phyloP scores from a whole-genome alignment of 2,329 filamentous ascomycete species.

The Neopestalotiopsis sp. region DNA sequence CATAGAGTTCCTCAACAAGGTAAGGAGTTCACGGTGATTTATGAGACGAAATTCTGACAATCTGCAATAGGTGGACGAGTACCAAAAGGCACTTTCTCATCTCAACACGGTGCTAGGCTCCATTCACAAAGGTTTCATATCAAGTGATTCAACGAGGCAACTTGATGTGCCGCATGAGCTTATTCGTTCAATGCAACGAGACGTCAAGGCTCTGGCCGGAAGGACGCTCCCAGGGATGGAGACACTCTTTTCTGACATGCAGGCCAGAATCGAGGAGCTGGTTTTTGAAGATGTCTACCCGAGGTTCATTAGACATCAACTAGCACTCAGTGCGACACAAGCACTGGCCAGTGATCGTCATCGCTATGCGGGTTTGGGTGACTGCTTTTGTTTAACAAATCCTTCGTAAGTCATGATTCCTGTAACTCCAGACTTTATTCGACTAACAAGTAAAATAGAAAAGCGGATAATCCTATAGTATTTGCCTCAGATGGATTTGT shows the following conservation, averaged over 20 bases:
- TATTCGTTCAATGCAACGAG: constrained; percentile 33
- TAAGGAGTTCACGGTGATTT: constrained; percentile 24
- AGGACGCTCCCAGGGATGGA: constrained; percentile 42
- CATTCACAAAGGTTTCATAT: constrained; percentile 37
- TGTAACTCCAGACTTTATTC: not conserved
- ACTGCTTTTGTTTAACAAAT: constrained; percentile 51
- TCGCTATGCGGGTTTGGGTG: constrained; percentile 46
- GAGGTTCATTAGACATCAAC: constrained; percentile 54
- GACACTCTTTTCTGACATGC: constrained; percentile 44
- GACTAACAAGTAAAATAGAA: constrained; percentile 20
- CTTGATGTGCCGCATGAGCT: constrained; percentile 35
- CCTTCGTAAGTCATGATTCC: constrained; percentile 26
- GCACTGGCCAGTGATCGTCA: constrained; percentile 33
- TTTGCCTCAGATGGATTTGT: constrained; percentile 57
- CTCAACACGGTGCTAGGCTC: constrained; percentile 43
- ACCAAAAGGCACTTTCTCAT: constrained; percentile 45
- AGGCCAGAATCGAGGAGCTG: constrained; percentile 45
- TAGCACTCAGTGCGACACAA: constrained; percentile 45
- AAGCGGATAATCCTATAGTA: constrained; percentile 51
- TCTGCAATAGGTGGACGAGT: constrained; percentile 43
- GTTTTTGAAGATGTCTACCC: constrained; percentile 52
- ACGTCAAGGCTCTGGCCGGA: constrained; percentile 33
- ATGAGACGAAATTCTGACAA: not conserved
- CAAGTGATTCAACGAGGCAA: constrained; percentile 20
- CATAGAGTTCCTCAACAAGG: constrained; percentile 52